Evolutionary conservation across 768 basidiomycete genomes (phyloP), one percentile per base, ranked within the genome.

Genomic region (Hygrophorus pudorinus): DNA sequence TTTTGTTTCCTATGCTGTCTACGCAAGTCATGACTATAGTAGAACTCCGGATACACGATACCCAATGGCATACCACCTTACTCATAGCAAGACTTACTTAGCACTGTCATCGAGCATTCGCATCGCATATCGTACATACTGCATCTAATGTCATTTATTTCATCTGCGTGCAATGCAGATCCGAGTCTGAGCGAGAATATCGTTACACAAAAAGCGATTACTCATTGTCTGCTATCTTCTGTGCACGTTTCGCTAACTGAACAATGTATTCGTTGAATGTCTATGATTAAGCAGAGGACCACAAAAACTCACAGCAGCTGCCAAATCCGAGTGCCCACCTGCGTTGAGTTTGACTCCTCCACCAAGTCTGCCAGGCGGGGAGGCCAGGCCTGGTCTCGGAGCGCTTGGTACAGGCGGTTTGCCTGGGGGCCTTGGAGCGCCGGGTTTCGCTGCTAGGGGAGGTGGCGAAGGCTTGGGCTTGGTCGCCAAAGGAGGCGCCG

Each of bases 241-340:
- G 85, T 1, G 86, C 85, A 18, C 87, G 79, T 59, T 70, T 85
- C 16, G 85, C 85, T 44, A 89, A 61, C 86, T 89, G 36, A n/a
- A 36, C 45, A 50, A 46, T 33, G 30, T 8, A 34, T 42, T 17
- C 18, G 45, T 43, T 12, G 35, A 38, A 41, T 51, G 24, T n/a
- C 32, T 29, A 9, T 48, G 18, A 12, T 16, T 42, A 30, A 20
- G 42, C 13, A 21, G 12, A 8, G 40, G 7, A 42, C 32, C 34
- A 42, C 5, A 40, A 48, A 40, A 2, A 71, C 84, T 69, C 53
- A 92, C 85, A 39, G 76, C 82, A 50, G 89, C 87, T 46, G 90
- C 86, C 49, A 92, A 64, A 63, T 90, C 90, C 63, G 87, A 50
- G 55, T 90, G 87, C 28, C 72, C 72, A 3, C 66, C 61, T 4